Percentiles rank a stretch among this genome's conserved stretches.
Evolutionary conservation across 2,329 filamentous ascomycete species (phyloP).

Genomic region (Cladorrhinum sp.): DNA sequence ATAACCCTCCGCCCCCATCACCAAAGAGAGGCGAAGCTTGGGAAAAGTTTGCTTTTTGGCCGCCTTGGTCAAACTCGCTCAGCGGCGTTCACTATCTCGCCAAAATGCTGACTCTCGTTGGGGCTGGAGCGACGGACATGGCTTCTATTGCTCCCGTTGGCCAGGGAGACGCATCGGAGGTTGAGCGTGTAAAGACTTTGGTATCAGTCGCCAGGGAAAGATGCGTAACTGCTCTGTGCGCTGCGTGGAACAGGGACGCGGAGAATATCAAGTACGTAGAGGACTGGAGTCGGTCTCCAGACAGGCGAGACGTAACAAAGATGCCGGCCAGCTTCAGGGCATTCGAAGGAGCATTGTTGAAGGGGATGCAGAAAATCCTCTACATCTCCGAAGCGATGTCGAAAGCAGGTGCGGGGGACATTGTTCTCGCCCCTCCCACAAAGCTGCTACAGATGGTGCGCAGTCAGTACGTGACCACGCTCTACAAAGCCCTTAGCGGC

Average conservation of each 20-base stretch:
- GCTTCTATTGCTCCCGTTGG: constrained; percentile 68
- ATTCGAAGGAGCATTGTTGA: constrained; percentile 78
- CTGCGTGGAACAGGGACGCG: constrained; percentile 89
- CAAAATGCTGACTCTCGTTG: constrained; percentile 76
- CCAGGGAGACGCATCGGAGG: constrained; percentile 49
- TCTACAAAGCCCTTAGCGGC: constrained; percentile 91
- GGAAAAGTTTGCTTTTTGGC: constrained; percentile 97
- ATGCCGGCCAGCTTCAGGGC: constrained; percentile 85
- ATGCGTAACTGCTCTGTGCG: constrained; percentile 79
- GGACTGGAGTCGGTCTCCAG: constrained; percentile 83
- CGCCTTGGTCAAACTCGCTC: constrained; percentile 85
- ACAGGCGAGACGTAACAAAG: constrained; percentile 81
- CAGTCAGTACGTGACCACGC: constrained; percentile 85
- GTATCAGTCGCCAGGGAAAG: constrained; percentile 79
- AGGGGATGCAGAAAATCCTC: constrained; percentile 89
- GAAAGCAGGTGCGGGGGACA: constrained; percentile 69
- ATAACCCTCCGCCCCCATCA: constrained; percentile 71
- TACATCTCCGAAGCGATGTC: constrained; percentile 85
- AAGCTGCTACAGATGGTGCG: constrained; percentile 90
- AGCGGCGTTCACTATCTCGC: constrained; percentile 89
- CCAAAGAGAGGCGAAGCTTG: constrained; percentile 79
- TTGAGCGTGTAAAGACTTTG: constrained; percentile 72
- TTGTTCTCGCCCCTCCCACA: constrained; percentile 78
- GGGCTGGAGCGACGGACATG: constrained; percentile 84
- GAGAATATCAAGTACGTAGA: constrained; percentile 91